Percentiles rank a stretch among this genome's conserved stretches.
These are phyloP conservation scores for Jamesozyma jinghongensis DNA, from an alignment of 805 yeast genomes.

Conservation along the genomic window DNA sequence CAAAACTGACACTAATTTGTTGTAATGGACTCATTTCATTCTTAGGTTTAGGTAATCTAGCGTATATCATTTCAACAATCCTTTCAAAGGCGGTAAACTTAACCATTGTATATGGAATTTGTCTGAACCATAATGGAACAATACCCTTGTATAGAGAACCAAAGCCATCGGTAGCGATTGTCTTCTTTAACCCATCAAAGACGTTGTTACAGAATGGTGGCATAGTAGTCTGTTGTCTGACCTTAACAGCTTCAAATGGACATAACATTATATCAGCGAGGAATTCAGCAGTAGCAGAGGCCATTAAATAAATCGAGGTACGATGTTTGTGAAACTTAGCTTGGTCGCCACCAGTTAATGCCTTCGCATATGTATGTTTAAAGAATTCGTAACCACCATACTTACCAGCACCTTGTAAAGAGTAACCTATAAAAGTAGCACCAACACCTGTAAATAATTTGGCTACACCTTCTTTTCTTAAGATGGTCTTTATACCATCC, in stretches of 20 bases:
- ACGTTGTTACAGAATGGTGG: conserved; percentile 71
- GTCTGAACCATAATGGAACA: conserved; percentile 91
- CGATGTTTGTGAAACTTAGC: conserved; percentile 52
- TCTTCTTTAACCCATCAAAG: conserved; percentile 56
- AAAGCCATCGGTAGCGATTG: conserved; percentile 59
- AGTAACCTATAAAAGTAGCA: conserved; percentile 88
- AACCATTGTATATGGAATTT: conserved; percentile 97
- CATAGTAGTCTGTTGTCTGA: conserved; percentile 83
- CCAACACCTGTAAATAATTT: conserved; percentile 83
- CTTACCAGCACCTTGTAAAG: conserved; percentile 95
- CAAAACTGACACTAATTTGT: conserved; percentile 91
- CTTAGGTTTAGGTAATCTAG: conserved; percentile 61
- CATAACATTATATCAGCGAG: conserved; percentile 84
- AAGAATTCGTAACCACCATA: conserved; percentile 92
- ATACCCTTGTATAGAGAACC: conserved; percentile 79
- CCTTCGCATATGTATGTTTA: conserved; percentile 64
- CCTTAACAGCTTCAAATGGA: conserved; percentile 94
- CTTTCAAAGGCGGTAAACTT: conserved; percentile 93
- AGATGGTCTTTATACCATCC: conserved; percentile 73
- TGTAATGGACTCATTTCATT: conserved; percentile 58
- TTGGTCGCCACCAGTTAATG: conserved; percentile 52
- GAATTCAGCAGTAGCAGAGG: conserved; percentile 91
- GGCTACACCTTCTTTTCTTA: conserved; percentile 61
- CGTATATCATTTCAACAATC: conserved; percentile 74
- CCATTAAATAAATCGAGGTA: conserved; percentile 67